phyloP scores from a whole-genome alignment of 1,139 yeast genomes.

The Schizosaccharomyces versatilis region DNA sequence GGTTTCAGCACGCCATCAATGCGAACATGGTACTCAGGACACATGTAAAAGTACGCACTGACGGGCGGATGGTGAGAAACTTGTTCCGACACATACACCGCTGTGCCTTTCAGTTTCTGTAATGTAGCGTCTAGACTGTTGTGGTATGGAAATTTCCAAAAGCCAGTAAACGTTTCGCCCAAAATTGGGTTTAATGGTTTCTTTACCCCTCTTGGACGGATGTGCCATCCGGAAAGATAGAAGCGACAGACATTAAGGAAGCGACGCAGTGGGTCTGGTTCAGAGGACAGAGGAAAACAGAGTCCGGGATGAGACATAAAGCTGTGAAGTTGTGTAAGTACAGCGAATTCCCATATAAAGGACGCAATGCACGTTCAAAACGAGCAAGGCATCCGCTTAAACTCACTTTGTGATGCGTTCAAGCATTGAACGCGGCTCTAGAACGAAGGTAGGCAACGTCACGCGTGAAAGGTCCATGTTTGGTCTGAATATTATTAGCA shows the following conservation, averaged over 20 bases:
- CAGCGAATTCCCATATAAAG: not conserved
- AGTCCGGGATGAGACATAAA: slow-evolving; percentile 47
- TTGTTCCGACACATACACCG: slow-evolving; percentile 59
- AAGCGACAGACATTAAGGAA: slow-evolving; percentile 46
- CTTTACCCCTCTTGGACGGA: slow-evolving; percentile 93
- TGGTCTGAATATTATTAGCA: slow-evolving; percentile 26
- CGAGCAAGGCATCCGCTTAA: not conserved
- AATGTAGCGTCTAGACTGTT: slow-evolving; percentile 30
- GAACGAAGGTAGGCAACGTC: slow-evolving; percentile 80
- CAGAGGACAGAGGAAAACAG: slow-evolving; percentile 41
- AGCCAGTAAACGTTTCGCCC: slow-evolving; percentile 75
- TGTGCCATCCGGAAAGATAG: slow-evolving; percentile 93
- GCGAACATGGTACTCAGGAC: slow-evolving; percentile 60
- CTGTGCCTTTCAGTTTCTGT: slow-evolving; percentile 2
- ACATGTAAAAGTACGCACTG: slow-evolving; percentile 70
- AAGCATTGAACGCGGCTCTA: slow-evolving; percentile 87
- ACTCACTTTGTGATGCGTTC: slow-evolving; percentile 83
- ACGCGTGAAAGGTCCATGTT: slow-evolving; percentile 79
- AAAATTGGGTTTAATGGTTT: slow-evolving; percentile 87
- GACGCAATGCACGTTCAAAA: not conserved
- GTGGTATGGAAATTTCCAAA: slow-evolving; percentile 61
- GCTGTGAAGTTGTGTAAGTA: slow-evolving; percentile 5
- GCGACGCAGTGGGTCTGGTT: slow-evolving; percentile 37
- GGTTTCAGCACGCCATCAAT: slow-evolving; percentile 83
- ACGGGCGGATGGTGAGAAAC: slow-evolving; percentile 82